These are phyloP conservation scores for Suillus lakei DNA, from an alignment of 768 basidiomycete species.

Conservation along the genomic window DNA sequence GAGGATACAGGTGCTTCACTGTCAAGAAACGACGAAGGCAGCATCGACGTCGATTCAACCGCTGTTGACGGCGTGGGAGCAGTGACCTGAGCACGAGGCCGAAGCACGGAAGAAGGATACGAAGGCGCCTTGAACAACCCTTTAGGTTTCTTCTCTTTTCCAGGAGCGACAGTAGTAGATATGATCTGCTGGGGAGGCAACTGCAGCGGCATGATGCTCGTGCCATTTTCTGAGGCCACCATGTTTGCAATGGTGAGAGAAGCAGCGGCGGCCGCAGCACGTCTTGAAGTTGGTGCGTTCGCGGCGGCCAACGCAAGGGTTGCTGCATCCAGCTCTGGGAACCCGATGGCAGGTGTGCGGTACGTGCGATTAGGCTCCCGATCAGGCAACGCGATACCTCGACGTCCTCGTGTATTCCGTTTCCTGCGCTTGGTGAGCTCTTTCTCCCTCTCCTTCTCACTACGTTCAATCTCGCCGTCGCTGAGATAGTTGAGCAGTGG, in stretches of 20 bases:
- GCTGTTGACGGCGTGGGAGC: slow-evolving; percentile 73
- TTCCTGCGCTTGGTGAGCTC: slow-evolving; percentile 86
- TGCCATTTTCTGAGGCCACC: slow-evolving; percentile 91
- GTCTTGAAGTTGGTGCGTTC: slow-evolving; percentile 69
- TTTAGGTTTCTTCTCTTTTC: slow-evolving; percentile 72
- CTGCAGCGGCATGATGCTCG: slow-evolving; percentile 49
- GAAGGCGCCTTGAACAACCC: slow-evolving; percentile 76
- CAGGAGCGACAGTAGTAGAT: slow-evolving; percentile 40
- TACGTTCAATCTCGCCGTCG: slow-evolving; percentile 86
- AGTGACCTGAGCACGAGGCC: slow-evolving; percentile 60
- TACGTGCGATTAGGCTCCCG: slow-evolving; percentile 91
- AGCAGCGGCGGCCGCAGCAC: slow-evolving; percentile 88
- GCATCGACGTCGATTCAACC: slow-evolving; percentile 59
- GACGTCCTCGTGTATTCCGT: slow-evolving; percentile 79
- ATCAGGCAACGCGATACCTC: slow-evolving; percentile 87
- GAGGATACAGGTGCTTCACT: slow-evolving; percentile 56
- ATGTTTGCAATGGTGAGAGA: slow-evolving; percentile 87
- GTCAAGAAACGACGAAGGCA: slow-evolving; percentile 59
- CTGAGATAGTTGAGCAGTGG: slow-evolving; percentile 89
- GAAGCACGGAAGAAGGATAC: slow-evolving; percentile 57
- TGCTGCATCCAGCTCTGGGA: slow-evolving; percentile 77
- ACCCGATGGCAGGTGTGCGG: slow-evolving; percentile 86
- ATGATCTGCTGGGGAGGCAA: slow-evolving; percentile 45
- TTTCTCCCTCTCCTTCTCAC: slow-evolving; percentile 93
- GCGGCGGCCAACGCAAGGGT: slow-evolving; percentile 70